These are phyloP conservation scores for Alnus glutinosa DNA, from an alignment of 306 rosid genomes.

Conservation along the genomic window DNA sequence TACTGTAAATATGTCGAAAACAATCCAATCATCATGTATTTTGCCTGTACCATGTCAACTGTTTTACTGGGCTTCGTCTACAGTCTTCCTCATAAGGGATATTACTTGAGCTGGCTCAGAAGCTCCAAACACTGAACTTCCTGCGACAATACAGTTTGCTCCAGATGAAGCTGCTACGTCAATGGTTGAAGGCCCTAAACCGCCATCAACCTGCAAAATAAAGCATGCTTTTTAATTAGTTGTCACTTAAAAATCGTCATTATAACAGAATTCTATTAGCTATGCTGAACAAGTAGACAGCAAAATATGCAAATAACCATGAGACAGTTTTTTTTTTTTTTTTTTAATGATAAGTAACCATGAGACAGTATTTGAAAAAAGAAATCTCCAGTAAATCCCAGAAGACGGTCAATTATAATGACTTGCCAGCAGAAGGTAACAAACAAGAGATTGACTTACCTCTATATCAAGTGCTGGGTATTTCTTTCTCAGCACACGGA, in stretches of 20 bases:
- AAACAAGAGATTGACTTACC: slow-evolving; percentile 42
- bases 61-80: slow-evolving; percentile 58
- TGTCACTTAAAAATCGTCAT: neutral
- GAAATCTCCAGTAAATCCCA: slow-evolving; percentile 4
- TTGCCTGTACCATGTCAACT: slow-evolving; percentile 33
- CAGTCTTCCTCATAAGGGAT: slow-evolving; percentile 64
- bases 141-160: slow-evolving; percentile 95
- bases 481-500: slow-evolving; percentile 76
- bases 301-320: neutral
- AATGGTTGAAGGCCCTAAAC: slow-evolving; percentile 93
- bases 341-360: neutral
- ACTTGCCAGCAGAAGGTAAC: slow-evolving; percentile 16
- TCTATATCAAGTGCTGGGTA: slow-evolving; percentile 91
- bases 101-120: slow-evolving; percentile 78
- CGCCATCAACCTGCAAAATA: slow-evolving; percentile 87
- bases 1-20: neutral
- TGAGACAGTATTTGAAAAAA: neutral
- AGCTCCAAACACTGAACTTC: slow-evolving; percentile 96
- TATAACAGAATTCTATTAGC: neutral
- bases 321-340: neutral
- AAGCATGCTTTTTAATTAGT: slow-evolving; percentile 13
- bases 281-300: neutral
- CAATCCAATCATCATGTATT: slow-evolving; percentile 10
- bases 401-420: slow-evolving; percentile 7
- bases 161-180: slow-evolving; percentile 77